Evolutionary conservation across 495 filamentous ascomycete species (phyloP), one percentile per base, ranked within the genome.

Genomic region (Friedmanniomyces endolithicus): DNA sequence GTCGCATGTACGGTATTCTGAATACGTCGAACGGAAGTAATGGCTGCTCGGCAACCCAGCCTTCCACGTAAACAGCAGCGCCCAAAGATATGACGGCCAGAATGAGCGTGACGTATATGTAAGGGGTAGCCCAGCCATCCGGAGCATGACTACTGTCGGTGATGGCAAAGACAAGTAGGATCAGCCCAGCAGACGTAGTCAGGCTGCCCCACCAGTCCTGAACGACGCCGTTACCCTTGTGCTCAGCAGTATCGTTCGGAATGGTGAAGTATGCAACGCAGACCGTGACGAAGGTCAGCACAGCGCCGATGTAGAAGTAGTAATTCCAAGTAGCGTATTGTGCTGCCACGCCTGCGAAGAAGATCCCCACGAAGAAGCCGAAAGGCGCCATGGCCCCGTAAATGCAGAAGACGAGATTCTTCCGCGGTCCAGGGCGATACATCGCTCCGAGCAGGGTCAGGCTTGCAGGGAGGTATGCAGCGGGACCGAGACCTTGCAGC

Each of bases 351-450:
- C 88, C 88, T 6, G 87, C 85, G 48, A 88, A 78, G 65, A 92
- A 86, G 44, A 94, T 86, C 0, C 88, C 88, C 9, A 78, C 63
- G 59, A 87, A 94, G 70, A 94, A 94, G 0, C 88, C 88, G 0
- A 90, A 57, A 0, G 83, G 81, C 0, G 87, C 87, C 57, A 80
- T 81, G 0, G 83, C 85, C 0, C 88, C 86, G 65, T 90, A 94
- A 0, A 92, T 67, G 41, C 81, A 80, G 65, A 94, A 94, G 0
- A 92, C 78, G 14, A 92, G 58, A 62, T 94, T 95, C 70, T 94
- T 94, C 11, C 88, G 73, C 7, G 86, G 87, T 0, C 88, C 88
- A 0, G 88, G 88, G 7, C 88, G 76, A 63, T 95, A 95, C 1
- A 79, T 79, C 62, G 81, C 85, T 1, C 87, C 87, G 12, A 95